Percentiles rank a stretch among this genome's conserved stretches.
These are phyloP conservation scores for Pseudozyma tsukubaensis DNA, from an alignment of 1,284 basidiomycete species.

Conservation along the genomic window DNA sequence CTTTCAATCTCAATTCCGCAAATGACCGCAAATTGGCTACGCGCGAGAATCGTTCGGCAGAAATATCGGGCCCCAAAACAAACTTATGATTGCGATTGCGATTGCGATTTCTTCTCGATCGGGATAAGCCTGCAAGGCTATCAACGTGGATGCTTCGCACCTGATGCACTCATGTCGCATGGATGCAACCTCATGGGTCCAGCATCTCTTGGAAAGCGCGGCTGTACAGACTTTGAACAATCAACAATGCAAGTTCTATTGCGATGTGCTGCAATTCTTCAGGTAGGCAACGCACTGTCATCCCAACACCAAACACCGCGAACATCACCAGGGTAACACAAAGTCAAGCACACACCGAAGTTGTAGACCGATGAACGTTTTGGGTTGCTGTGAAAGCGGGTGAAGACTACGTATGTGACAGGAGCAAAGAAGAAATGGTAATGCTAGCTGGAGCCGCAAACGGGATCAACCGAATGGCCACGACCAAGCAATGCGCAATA, in stretches of 20 bases:
- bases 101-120: background rate
- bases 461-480: conserved; percentile 28
- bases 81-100: too few relatives aligned
- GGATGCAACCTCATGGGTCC: too few relatives aligned
- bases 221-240: too few relatives aligned
- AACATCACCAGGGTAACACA: too few relatives aligned
- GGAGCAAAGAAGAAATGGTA: conserved; percentile 16
- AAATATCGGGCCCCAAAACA: too few relatives aligned
- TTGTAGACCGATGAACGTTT: conserved; percentile 30
- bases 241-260: too few relatives aligned
- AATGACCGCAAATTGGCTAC: conserved; percentile 18
- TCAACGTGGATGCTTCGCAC: too few relatives aligned
- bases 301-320: too few relatives aligned
- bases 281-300: too few relatives aligned
- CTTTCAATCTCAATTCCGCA: conserved; percentile 24
- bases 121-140: background rate
- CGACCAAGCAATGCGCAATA: conserved; percentile 2
- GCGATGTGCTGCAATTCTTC: too few relatives aligned
- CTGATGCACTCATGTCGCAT: too few relatives aligned
- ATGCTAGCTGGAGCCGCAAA: conserved; percentile 28
- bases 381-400: conserved; percentile 32
- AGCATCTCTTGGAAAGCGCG: too few relatives aligned
- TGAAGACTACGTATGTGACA: conserved; percentile 39
- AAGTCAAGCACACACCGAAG: background rate
- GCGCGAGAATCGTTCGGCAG: conserved; percentile 4